Evolutionary conservation across 2,329 filamentous ascomycete species (phyloP).

Genomic region (Sarocladiaceae sp.): DNA sequence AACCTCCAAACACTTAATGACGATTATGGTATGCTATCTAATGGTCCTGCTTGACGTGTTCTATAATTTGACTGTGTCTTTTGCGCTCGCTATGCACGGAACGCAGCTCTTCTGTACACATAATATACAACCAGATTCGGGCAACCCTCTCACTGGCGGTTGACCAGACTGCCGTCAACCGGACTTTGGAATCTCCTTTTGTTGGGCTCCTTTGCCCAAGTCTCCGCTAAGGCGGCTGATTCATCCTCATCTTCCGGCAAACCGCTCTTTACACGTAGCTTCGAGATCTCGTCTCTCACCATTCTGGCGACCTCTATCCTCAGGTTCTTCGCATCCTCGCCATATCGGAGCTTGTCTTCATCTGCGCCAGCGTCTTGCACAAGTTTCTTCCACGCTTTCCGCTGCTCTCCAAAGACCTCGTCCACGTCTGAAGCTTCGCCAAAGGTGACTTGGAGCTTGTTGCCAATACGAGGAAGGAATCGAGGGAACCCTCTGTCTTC

Average conservation of each 20-base stretch:
- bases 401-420: slow-evolving; percentile 70
- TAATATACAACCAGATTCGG: background rate
- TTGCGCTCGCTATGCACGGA: no score
- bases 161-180: slow-evolving; percentile 50
- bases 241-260: slow-evolving; percentile 75
- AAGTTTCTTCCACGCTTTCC: slow-evolving; percentile 69
- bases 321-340: slow-evolving; percentile 61
- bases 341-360: slow-evolving; percentile 36
- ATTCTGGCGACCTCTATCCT: slow-evolving; percentile 75
- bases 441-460: slow-evolving; percentile 69
- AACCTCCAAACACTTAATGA: background rate
- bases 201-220: slow-evolving; percentile 60
- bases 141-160: slow-evolving; percentile 25
- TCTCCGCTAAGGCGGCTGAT: slow-evolving; percentile 72
- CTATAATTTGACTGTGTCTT: no score
- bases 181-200: slow-evolving; percentile 47
- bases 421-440: slow-evolving; percentile 75
- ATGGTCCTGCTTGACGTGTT: no score
- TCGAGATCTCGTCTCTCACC: slow-evolving; percentile 75
- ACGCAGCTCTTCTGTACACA: background rate
- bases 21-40: background rate
- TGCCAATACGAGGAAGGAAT: slow-evolving; percentile 71
- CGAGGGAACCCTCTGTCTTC: slow-evolving; percentile 76
- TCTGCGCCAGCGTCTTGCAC: slow-evolving; percentile 40
- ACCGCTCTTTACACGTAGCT: slow-evolving; percentile 67